A percentile compares a stretch with the other conserved stretches of the same genome.
These are phyloP conservation scores for Boletus reticulatus DNA, from an alignment of 768 basidiomycete genomes.

Conservation along the genomic window DNA sequence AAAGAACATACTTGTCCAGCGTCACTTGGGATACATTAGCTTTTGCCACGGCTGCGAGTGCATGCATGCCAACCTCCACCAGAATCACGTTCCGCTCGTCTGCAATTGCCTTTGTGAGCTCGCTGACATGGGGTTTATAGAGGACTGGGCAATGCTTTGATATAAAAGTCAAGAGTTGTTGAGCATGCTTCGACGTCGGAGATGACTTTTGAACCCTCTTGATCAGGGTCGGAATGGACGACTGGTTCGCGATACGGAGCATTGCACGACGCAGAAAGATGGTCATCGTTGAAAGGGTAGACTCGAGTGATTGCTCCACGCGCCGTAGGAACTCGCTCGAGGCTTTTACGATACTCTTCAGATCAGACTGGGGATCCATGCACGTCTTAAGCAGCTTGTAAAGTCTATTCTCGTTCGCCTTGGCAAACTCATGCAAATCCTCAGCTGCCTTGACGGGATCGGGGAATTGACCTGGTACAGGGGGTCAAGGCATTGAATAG, in stretches of 20 bases:
- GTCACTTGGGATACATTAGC: slow-evolving; percentile 57
- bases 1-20: slow-evolving; percentile 60
- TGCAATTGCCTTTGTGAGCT: slow-evolving; percentile 70
- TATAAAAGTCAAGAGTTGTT: slow-evolving; percentile 52
- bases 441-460: slow-evolving; percentile 75
- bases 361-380: slow-evolving; percentile 80
- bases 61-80: slow-evolving; percentile 72
- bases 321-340: slow-evolving; percentile 79
- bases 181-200: slow-evolving; percentile 44
- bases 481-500: background rate
- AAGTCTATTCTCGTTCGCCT: slow-evolving; percentile 78
- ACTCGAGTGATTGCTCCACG: slow-evolving; percentile 65
- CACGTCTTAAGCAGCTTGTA: slow-evolving; percentile 83
- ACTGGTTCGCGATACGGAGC: slow-evolving; percentile 77
- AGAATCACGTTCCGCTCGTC: slow-evolving; percentile 56
- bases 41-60: slow-evolving; percentile 63
- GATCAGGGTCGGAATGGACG: slow-evolving; percentile 79
- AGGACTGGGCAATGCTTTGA: slow-evolving; percentile 76
- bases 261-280: slow-evolving; percentile 66
- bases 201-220: slow-evolving; percentile 57
- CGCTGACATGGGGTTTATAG: slow-evolving; percentile 70
- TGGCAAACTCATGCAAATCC: slow-evolving; percentile 82
- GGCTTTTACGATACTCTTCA: slow-evolving; percentile 77
- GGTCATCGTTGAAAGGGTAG: slow-evolving; percentile 64
- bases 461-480: slow-evolving; percentile 46